Percentiles rank a stretch among this genome's conserved stretches.
Conservation (phyloP, 768 basidiomycete genomes). For the Phaeotremella skinneri region DNA sequence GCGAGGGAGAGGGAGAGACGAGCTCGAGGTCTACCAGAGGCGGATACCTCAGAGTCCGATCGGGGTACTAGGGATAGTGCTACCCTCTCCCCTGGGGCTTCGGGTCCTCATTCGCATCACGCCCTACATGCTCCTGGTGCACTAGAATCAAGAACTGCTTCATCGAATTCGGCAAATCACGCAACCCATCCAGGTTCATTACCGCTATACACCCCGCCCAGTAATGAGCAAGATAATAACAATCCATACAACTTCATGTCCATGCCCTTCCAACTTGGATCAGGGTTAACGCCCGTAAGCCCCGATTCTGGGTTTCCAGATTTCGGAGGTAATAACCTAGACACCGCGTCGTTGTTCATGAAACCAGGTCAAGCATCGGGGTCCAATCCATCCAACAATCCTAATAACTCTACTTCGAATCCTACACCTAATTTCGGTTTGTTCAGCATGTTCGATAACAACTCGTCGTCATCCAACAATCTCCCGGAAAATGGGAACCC, state of each 20-base stretch:
- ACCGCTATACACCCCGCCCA: conserved; percentile 14
- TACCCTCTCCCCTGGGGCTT: conserved; percentile 26
- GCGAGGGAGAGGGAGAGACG: conserved; percentile 39
- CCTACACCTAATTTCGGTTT: conserved; percentile 26
- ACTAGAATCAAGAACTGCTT: conserved; percentile 6
- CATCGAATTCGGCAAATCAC: conserved; percentile 4
- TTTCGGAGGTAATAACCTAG: conserved; percentile 18
- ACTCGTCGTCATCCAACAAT: background rate
- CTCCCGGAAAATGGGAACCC: conserved; percentile 1
- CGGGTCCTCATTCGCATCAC: background rate
- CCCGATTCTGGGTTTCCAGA: conserved; percentile 27
- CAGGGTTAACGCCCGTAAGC: conserved; percentile 11
- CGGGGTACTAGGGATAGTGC: conserved; percentile 17
- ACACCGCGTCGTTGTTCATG: conserved; percentile 24
- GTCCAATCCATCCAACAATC: background rate
- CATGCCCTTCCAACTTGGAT: conserved; percentile 27
- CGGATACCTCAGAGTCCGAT: conserved; percentile 10
- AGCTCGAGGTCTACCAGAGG: conserved; percentile 30
- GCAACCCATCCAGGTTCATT: conserved; percentile 2
- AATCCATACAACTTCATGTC: conserved; percentile 37
- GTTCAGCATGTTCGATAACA: conserved; percentile 31
- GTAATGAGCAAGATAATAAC: background rate
- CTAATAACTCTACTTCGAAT: conserved; percentile 2
- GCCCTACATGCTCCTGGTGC: background rate
- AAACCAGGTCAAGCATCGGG: no score